Conservation (phyloP, 176 grass and related monocot genomes). For the Pontederia paniculata region DNA sequence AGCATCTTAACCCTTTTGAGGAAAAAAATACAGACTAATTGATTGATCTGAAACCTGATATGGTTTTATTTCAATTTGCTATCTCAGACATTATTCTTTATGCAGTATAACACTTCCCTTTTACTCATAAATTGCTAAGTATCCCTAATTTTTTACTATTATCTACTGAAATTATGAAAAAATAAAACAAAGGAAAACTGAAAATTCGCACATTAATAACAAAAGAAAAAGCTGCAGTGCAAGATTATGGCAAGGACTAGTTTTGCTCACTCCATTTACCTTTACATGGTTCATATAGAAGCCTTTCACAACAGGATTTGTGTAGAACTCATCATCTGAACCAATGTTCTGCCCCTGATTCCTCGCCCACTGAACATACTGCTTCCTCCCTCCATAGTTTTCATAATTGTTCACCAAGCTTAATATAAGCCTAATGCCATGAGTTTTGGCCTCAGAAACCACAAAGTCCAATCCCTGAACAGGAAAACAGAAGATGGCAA, state of each 20-base stretch:
- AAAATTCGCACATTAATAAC: too few species aligned
- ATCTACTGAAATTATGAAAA: too few species aligned
- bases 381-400: constrained; percentile 73
- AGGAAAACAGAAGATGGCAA: background rate
- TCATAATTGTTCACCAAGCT: constrained; percentile 88
- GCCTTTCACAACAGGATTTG: constrained; percentile 52
- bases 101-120: too few species aligned
- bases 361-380: constrained; percentile 94
- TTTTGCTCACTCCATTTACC: constrained; percentile 20
- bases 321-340: constrained; percentile 86
- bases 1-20: too few species aligned
- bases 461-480: constrained; percentile 84
- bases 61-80: too few species aligned
- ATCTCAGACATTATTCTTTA: too few species aligned
- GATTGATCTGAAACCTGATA: background rate
- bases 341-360: constrained; percentile 58
- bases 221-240: too few species aligned
- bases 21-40: background rate
- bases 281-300: constrained; percentile 92
- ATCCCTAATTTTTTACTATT: too few species aligned
- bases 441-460: constrained; percentile 58
- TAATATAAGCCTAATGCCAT: constrained; percentile 63
- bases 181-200: background rate
- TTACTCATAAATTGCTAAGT: too few species aligned
- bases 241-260: background rate